These are phyloP conservation scores for Yamadazyma atlantica DNA, from an alignment of 1,139 yeast genomes.

Conservation along the genomic window DNA sequence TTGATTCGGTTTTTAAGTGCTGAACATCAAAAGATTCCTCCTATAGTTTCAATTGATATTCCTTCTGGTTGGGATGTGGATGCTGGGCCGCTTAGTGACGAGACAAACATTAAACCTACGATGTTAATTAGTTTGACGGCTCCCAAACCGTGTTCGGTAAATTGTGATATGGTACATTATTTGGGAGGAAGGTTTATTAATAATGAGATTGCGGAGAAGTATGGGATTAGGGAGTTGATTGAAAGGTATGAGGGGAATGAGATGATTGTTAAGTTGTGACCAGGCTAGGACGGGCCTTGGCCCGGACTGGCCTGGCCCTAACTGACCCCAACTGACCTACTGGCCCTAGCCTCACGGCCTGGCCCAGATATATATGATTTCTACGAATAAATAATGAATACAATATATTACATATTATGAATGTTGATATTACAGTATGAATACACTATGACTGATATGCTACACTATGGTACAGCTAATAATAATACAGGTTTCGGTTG, in stretches of 20 bases:
- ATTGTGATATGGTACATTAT: slow-evolving; percentile 58
- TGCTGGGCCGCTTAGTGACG: slow-evolving; percentile 56
- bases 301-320: no score
- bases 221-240: slow-evolving; percentile 56
- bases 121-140: slow-evolving; percentile 84
- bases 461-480: no score
- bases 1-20: slow-evolving; percentile 49
- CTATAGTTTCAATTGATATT: slow-evolving; percentile 80
- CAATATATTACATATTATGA: no score
- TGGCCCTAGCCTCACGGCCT: no score
- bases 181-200: slow-evolving; percentile 89
- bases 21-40: slow-evolving; percentile 37
- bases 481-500: slow-evolving; percentile 1
- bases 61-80: slow-evolving; percentile 99
- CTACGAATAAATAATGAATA: no score
- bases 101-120: slow-evolving; percentile 52
- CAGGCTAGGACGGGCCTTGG: no score
- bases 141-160: slow-evolving; percentile 85
- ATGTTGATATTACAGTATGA: neutral
- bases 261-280: slow-evolving; percentile 30
- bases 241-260: slow-evolving; percentile 35
- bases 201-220: slow-evolving; percentile 62
- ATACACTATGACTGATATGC: no score
- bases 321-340: no score
- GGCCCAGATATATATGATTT: no score